Evolutionary conservation across 169 alveolate genomes (phyloP).

Genomic region (Cryptosporidium viatorum): DNA sequence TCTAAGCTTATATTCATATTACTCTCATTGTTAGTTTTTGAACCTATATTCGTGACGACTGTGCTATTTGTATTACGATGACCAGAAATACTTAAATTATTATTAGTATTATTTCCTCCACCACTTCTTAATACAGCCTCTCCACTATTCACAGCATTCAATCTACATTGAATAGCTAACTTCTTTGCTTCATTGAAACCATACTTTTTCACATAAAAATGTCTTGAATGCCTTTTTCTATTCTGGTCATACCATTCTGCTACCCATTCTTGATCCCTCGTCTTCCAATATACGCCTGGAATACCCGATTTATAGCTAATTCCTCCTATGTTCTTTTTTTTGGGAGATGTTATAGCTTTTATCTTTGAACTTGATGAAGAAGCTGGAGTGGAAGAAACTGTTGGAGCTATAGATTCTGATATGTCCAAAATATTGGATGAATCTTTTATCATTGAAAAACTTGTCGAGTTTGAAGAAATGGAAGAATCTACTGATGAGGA

Average conservation of each 20-base stretch:
- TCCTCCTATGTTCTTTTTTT: not conserved
- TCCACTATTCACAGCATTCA: slow-evolving; percentile 69
- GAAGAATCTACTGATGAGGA: slow-evolving; percentile 44
- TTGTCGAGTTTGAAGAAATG: slow-evolving; percentile 36
- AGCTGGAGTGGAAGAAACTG: slow-evolving; percentile 40
- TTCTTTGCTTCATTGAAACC: slow-evolving; percentile 83
- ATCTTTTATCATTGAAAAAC: slow-evolving; percentile 6
- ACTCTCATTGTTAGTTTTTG: not conserved
- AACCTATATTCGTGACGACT: not conserved
- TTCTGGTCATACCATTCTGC: slow-evolving; percentile 75
- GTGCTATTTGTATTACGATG: not conserved
- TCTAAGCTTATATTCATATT: not conserved
- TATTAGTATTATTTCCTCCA: not conserved
- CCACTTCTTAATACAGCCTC: slow-evolving; percentile 65
- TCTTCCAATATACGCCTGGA: slow-evolving; percentile 74
- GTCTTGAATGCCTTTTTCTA: slow-evolving; percentile 74
- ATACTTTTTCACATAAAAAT: slow-evolving; percentile 81
- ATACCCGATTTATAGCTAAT: slow-evolving; percentile 63
- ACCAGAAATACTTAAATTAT: not conserved
- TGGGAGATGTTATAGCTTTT: slow-evolving; percentile 17
- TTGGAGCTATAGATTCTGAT: slow-evolving; percentile 40
- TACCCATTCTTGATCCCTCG: slow-evolving; percentile 73
- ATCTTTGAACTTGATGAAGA: slow-evolving; percentile 28
- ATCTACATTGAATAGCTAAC: slow-evolving; percentile 80
- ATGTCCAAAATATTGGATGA: slow-evolving; percentile 1